These are phyloP conservation scores for Neocatenulostroma microsporum DNA, from an alignment of 2,329 filamentous ascomycete species.

Conservation along the genomic window DNA sequence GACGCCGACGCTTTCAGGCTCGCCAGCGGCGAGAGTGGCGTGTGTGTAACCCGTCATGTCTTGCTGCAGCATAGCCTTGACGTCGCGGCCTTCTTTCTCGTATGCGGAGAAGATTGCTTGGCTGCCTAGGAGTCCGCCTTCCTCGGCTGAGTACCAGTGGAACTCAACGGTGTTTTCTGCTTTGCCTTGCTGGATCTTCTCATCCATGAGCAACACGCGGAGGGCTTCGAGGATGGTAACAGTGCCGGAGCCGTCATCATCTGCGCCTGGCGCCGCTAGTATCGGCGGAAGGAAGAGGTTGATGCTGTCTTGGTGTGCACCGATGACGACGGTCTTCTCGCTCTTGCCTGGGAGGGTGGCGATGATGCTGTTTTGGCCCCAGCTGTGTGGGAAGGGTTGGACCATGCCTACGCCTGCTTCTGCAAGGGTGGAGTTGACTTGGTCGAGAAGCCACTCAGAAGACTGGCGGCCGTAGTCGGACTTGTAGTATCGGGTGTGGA, in stretches of 20 bases:
- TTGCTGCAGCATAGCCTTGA: conserved; percentile 97
- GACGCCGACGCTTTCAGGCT: conserved; percentile 79
- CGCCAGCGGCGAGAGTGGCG: conserved; percentile 71
- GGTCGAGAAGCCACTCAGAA: conserved; percentile 74
- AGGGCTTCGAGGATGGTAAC: conserved; percentile 93
- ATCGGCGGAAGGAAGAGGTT: conserved; percentile 83
- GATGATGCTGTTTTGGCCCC: conserved; percentile 87
- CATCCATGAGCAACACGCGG: conserved; percentile 62
- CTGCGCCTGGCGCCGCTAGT: conserved; percentile 81
- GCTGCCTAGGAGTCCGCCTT: conserved; percentile 77
- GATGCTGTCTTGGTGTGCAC: conserved; percentile 80
- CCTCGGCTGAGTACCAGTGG: conserved; percentile 91
- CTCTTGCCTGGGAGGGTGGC: conserved; percentile 81
- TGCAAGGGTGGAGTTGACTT: conserved; percentile 64
- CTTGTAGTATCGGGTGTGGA: conserved; percentile 77
- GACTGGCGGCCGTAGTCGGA: conserved; percentile 73
- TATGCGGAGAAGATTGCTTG: conserved; percentile 85
- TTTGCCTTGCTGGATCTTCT: conserved; percentile 61
- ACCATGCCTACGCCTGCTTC: conserved; percentile 67
- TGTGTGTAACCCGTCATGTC: conserved; percentile 93
- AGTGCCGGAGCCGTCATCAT: conserved; percentile 72
- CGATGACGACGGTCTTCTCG: conserved; percentile 78
- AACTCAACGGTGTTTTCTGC: conserved; percentile 86
- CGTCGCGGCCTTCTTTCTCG: conserved; percentile 60
- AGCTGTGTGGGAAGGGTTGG: conserved; percentile 68